Evolutionary conservation across 345 rosid species (phyloP), one percentile per base, ranked within the genome.

Genomic region (Citrus reticulata): DNA sequence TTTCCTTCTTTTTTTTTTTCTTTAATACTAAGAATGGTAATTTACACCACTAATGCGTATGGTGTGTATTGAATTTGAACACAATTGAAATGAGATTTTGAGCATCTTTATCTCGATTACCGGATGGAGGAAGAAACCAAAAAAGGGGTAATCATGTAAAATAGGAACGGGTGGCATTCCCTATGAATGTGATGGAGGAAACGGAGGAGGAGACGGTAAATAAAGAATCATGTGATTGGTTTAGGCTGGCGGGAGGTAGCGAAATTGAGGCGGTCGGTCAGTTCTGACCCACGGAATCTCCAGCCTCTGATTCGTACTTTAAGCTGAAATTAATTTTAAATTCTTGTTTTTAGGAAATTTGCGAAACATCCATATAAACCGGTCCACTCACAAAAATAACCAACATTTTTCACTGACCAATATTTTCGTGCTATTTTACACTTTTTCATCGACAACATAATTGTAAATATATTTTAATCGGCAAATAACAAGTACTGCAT

Each of bases 251-350:
- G 77, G 84, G 80, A 73, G 74, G 84, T 30, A 49, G 58, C 69
- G 67, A 73, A 71, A 70, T 72, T 5, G 39, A 40, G 78, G 64
- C 80, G n/a, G 82, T 73, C 79, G 66, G 66, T 76, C 84, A 81
- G 81, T 40, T 85, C 80, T 1, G 72, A 49, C 83, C 79, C 83
- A 75, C 78, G 86, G 80, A 74, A 77, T 77, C 82, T 79, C 46
- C 58, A 34, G 6, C 25, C 46, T 54, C 58, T 19, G 3, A 5
- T 29, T 30, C 5, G 3, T 64, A 22, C 34, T 20, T 40, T 49
- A 11, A 49, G 7, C 16, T 61, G 8, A n/a, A 13, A 74, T 40
- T 72, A 6, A 11, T 13, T 7, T 51, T 37, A 59, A 59, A 35
- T n/a, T 35, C 16, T 13, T 5, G 19, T 54, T 54, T 17, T 17